Evolutionary conservation across 148 eudicot species (phyloP).

Genomic region (Fagopyrum tataricum): DNA sequence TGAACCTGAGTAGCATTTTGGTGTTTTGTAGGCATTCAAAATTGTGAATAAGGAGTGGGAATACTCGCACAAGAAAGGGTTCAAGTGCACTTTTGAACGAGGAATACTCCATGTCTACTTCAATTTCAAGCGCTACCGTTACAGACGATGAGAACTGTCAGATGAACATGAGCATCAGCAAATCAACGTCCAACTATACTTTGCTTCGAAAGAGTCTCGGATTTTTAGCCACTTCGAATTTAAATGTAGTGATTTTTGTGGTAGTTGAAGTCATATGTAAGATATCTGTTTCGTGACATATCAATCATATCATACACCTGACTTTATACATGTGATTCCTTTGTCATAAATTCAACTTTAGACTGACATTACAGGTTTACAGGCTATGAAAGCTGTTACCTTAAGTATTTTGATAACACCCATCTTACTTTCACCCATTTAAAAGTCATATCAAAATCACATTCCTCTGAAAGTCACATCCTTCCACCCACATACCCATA

Average conservation of each 20-base stretch:
- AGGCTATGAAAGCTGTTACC: no score
- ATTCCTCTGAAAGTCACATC: no score
- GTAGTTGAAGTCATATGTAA: neutral
- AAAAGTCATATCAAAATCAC: no score
- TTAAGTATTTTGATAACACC: no score
- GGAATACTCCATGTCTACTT: constrained; percentile 87
- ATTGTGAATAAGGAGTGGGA: constrained; percentile 98
- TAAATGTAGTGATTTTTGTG: neutral
- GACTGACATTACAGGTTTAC: no score
- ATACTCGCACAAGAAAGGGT: constrained; percentile 93
- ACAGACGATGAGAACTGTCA: constrained; percentile 47
- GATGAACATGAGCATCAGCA: neutral
- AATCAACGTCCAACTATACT: neutral
- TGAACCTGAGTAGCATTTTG: neutral
- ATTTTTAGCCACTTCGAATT: neutral
- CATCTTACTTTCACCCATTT: no score
- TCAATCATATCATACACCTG: neutral
- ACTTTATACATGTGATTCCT: neutral
- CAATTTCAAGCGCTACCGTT: constrained; percentile 81
- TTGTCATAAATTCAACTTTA: no score
- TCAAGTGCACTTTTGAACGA: constrained; percentile 89
- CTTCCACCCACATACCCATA: no score
- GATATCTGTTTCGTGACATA: neutral
- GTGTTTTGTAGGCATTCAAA: constrained; percentile 60
- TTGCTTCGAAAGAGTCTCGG: neutral